Evolutionary conservation across 179 eudicot species (phyloP).

Genomic region (Pouteria campechiana): DNA sequence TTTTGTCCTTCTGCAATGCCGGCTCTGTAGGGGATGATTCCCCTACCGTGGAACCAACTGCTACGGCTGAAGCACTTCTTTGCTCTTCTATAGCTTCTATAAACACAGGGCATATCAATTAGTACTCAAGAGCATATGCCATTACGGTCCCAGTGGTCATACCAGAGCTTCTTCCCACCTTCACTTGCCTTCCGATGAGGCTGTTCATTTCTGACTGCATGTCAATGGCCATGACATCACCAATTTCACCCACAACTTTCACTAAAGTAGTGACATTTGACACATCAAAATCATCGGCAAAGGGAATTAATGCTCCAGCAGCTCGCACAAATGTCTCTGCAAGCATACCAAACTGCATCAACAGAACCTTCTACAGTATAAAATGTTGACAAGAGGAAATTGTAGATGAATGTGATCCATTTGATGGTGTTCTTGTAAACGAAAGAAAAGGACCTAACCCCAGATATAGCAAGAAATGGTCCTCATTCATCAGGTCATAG

Average conservation of each 20-base stretch:
- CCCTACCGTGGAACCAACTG: constrained; percentile 56
- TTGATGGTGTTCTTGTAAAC: too few species aligned
- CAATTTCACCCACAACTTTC: constrained; percentile 91
- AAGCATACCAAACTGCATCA: constrained; percentile 1
- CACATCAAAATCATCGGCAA: constrained; percentile 88
- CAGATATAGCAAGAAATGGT: too few species aligned
- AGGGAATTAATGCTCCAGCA: constrained; percentile 96
- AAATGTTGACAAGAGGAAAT: too few species aligned
- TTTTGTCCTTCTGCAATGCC: constrained; percentile 52
- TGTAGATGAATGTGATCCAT: too few species aligned
- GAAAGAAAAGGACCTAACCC: too few species aligned
- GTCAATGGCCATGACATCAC: constrained; percentile 34
- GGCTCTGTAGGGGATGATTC: constrained; percentile 71
- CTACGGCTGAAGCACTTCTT: constrained; percentile 72
- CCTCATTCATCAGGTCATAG: too few species aligned
- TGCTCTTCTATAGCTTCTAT: constrained; percentile 87
- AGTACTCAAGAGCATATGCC: constrained; percentile 53
- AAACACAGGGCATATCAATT: constrained; percentile 2
- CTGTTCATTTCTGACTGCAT: constrained; percentile 39
- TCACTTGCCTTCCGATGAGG: constrained; percentile 33
- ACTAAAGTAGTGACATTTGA: constrained; percentile 67
- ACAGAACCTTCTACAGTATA: too few species aligned
- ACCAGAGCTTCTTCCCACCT: constrained; percentile 59
- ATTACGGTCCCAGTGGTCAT: constrained; percentile 43
- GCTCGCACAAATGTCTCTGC: constrained; percentile 99